Evolutionary conservation across 306 rosid species (phyloP), one percentile per base, ranked within the genome.

Genomic region (Lathyrus tuberosus): DNA sequence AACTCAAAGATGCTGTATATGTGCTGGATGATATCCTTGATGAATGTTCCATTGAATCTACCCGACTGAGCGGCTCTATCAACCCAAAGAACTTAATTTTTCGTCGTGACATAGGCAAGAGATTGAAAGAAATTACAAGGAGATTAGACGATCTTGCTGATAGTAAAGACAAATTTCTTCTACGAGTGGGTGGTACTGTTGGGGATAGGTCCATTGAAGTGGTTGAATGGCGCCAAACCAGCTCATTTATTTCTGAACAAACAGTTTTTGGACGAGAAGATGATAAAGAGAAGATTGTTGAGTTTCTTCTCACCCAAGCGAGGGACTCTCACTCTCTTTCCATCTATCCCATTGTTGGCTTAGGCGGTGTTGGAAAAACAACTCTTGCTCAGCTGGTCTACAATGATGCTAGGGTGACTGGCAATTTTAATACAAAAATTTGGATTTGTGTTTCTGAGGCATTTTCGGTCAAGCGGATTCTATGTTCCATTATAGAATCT

Each of bases 11-110:
- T 30, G 63, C 12, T 12, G 22, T 28, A 0, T 58, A 58, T 12
- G 63, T 58, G 63, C 41, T 58, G 0, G 63, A 58, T 14, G 63
- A 58, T 58, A 30, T 58, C 41, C 63, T 58, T 28, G 63, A 58
- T 13, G 41, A 58, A n/a, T 58, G 12, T 7, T 57, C 63, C 5
- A 28, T 57, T 6, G 2, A 30, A 7, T 57, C 63, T 8, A 0
- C 0, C n/a, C 63, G 20, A 13, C 63, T 57, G 7, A 57, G 20
- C 1, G 41, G 41, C n/a, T n/a, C n/a, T 4, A 2, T 57, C 4
- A 2, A 5, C 40, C 5, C 17, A 54, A 54, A 54, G 9, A 54
- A 24, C 10, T 24, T 54, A 33, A 12, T 24, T 33, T 59, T 59
- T 59, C 64, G 43, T 22, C 24, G 0, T 31, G 14, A 59, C 7